Conservation (phyloP, 495 filamentous ascomycete species). For the Penicillium coprophilum region DNA sequence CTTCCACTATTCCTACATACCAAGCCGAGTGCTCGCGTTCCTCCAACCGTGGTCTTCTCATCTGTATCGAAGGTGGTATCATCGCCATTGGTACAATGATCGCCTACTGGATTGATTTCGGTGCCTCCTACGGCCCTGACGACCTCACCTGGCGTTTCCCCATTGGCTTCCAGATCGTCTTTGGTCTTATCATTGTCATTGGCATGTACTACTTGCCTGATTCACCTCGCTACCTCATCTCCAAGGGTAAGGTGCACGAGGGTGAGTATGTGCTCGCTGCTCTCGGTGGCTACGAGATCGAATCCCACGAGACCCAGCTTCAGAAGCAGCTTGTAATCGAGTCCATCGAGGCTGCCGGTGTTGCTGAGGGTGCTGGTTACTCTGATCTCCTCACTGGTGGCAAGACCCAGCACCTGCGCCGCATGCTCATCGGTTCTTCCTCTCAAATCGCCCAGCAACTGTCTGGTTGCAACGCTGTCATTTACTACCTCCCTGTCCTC, state of each 20-base stretch:
- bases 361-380: conserved; percentile 35
- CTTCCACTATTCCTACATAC: conserved; percentile 75
- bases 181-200: conserved; percentile 63
- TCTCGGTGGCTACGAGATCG: conserved; percentile 59
- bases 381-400: conserved; percentile 45
- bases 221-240: conserved; percentile 73
- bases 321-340: conserved; percentile 72
- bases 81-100: conserved; percentile 76
- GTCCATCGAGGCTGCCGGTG: conserved; percentile 62
- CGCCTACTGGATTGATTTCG: conserved; percentile 86
- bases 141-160: conserved; percentile 77
- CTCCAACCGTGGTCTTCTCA: conserved; percentile 74
- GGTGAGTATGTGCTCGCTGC: conserved; percentile 68
- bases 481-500: conserved; percentile 82
- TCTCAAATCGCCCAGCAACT: conserved; percentile 83
- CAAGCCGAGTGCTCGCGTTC: conserved; percentile 76
- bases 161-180: conserved; percentile 78
- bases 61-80: conserved; percentile 79
- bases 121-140: conserved; percentile 63
- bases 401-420: conserved; percentile 46
- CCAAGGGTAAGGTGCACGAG: conserved; percentile 64
- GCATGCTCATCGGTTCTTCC: conserved; percentile 53
- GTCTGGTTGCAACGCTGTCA: conserved; percentile 75
- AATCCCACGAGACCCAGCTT: conserved; percentile 55
- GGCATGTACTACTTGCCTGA: conserved; percentile 70